Evolutionary conservation across 2,329 filamentous ascomycete genomes (phyloP), one percentile per base, ranked within the genome.

Genomic region (Myriosclerotinia scirpicola): DNA sequence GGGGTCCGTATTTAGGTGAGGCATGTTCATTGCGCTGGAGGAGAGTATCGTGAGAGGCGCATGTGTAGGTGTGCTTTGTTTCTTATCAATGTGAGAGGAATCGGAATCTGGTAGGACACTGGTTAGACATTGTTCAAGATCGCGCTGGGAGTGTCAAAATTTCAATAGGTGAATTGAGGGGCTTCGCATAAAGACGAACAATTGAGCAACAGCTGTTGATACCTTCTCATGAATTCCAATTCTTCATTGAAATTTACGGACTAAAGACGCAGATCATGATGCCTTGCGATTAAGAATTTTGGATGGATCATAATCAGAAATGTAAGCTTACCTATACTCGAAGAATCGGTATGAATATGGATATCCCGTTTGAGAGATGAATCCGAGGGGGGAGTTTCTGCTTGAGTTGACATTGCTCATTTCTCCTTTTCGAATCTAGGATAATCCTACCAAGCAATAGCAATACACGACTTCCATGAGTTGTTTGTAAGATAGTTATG

Each of bases 21-120:
- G 53, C 54, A 69, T 65, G 62, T 76, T 76, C 74, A 77, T 75
- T 59, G 70, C 68, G 69, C 68, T 73, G 22, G 66, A 61, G 46
- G 64, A 65, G 20, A 65, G 64, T 30, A 42, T 65, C 46, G 44
- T 38, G 56, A 65, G 64, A 22, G 64, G 64, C 14, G 56, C 54
- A 65, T 65, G 64, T 40, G 55, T 26, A 65, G 64, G 64, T 46
- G 38, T 15, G 22, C 12, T 44, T 44, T 50, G 34, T 34, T n/a
- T 26, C 55, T 46, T 65, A 60, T 46, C 30, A 36, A 52, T 22
- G 36, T 61, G 54, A 36, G 54, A 34, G 48, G 36, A 30, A 9
- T 65, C 54, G 54, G 15, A 60, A 61, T 61, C 64, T 65, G 55
- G 48, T 15, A 48, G 14, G 26, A 46, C 12, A 30, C 17, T 59